phyloP scores from a whole-genome alignment of 2,329 filamentous ascomycete genomes.

The Metarhizium rileyi region DNA sequence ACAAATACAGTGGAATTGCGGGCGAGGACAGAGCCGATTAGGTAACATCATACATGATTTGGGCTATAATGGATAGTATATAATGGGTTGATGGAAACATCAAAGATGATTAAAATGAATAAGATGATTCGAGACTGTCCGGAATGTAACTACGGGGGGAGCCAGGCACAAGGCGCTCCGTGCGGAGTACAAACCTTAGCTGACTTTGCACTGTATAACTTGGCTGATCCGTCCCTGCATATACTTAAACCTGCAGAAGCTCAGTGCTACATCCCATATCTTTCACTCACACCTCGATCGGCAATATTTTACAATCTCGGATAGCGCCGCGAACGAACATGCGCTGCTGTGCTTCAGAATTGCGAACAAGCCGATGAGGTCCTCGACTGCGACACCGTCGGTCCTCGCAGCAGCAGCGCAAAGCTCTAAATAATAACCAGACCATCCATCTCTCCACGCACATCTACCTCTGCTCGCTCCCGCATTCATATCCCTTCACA shows the following conservation, averaged over 20 bases:
- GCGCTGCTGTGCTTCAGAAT: conserved; percentile 19
- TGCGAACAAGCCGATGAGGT: conserved; percentile 21
- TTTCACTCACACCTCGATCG: not conserved
- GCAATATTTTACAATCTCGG: not conserved
- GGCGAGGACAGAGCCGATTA: conserved; percentile 6
- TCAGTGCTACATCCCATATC: not conserved
- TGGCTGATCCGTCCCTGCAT: not conserved
- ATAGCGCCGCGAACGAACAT: conserved; percentile 14
- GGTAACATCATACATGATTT: not conserved
- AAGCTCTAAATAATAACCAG: not conserved
- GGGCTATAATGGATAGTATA: not conserved
- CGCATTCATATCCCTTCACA: conserved; percentile 6
- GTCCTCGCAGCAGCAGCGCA: conserved; percentile 11
- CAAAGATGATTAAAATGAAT: not conserved
- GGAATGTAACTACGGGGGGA: not conserved
- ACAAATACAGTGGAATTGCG: conserved; percentile 45
- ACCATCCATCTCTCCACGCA: not conserved
- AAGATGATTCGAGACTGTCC: not conserved
- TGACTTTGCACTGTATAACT: not conserved
- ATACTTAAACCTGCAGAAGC: not conserved
- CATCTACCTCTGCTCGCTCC: not conserved
- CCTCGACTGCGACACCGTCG: conserved; percentile 18
- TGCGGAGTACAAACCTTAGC: not conserved
- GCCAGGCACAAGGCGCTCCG: too few relatives aligned
- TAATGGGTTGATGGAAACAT: not conserved